Percentiles rank a stretch among this genome's conserved stretches.
Evolutionary conservation across 2,329 filamentous ascomycete species (phyloP).

Genomic region (Monilinia polystroma): DNA sequence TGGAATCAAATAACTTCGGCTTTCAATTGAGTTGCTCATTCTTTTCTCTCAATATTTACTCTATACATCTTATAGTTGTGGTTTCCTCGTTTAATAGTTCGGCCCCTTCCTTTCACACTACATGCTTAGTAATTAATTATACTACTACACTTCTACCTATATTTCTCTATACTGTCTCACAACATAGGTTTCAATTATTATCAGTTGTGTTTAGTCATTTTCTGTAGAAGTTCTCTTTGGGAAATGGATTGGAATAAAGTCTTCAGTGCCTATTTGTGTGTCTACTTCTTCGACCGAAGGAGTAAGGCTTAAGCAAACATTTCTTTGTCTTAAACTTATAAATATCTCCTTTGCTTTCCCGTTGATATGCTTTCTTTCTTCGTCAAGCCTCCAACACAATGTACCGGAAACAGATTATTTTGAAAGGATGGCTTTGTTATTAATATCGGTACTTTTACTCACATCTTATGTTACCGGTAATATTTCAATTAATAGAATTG

Average conservation of each 20-base stretch:
- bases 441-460: background rate
- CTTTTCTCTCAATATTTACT: background rate
- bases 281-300: background rate
- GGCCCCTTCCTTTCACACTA: background rate
- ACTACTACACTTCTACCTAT: background rate
- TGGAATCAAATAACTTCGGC: no score
- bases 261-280: background rate
- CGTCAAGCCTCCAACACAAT: background rate
- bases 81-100: background rate
- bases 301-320: background rate
- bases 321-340: background rate
- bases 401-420: constrained; percentile 15
- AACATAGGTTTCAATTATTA: background rate
- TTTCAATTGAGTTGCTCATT: background rate
- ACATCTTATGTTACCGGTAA: background rate
- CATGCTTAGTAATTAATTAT: background rate
- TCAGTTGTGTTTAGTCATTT: background rate
- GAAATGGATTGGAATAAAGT: background rate
- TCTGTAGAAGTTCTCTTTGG: no score
- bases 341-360: background rate
- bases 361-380: background rate
- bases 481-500: background rate
- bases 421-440: constrained; percentile 7
- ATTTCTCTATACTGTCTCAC: background rate
- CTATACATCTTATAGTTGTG: background rate